Evolutionary conservation across 441 rosid species (phyloP).

Genomic region (Francoa sonchifolia): DNA sequence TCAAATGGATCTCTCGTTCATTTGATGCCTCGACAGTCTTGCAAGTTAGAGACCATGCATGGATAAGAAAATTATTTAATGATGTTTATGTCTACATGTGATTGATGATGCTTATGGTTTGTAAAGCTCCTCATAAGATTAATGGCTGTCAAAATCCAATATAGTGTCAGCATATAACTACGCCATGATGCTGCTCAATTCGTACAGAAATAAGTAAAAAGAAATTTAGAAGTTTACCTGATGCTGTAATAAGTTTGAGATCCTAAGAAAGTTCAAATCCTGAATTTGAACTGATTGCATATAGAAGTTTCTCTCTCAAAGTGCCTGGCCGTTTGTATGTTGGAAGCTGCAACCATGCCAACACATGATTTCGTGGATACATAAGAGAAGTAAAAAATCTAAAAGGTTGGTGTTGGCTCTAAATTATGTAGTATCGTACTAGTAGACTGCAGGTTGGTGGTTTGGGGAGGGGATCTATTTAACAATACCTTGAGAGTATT

Average conservation of each 20-base stretch:
- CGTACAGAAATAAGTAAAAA: not conserved
- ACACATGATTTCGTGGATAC: constrained; percentile 2
- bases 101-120: too few species aligned
- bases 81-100: too few species aligned
- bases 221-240: constrained; percentile 28
- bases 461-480: too few species aligned
- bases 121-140: too few species aligned
- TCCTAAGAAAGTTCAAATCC: constrained; percentile 94
- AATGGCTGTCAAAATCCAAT: too few species aligned
- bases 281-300: constrained; percentile 92
- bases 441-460: not conserved
- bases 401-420: not conserved
- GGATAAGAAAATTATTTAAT: too few species aligned
- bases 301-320: constrained; percentile 79
- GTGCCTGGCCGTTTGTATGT: constrained; percentile 85
- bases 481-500: constrained; percentile 83
- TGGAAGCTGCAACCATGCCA: constrained; percentile 65
- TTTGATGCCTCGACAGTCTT: too few species aligned
- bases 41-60: too few species aligned
- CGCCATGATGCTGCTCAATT: not conserved
- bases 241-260: constrained; percentile 13
- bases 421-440: not conserved
- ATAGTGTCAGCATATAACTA: constrained; percentile 8
- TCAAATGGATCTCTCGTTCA: too few species aligned
- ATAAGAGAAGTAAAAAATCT: constrained; percentile 1